Evolutionary conservation across 2,329 filamentous ascomycete genomes (phyloP).

Genomic region (Paraphoma sp.): DNA sequence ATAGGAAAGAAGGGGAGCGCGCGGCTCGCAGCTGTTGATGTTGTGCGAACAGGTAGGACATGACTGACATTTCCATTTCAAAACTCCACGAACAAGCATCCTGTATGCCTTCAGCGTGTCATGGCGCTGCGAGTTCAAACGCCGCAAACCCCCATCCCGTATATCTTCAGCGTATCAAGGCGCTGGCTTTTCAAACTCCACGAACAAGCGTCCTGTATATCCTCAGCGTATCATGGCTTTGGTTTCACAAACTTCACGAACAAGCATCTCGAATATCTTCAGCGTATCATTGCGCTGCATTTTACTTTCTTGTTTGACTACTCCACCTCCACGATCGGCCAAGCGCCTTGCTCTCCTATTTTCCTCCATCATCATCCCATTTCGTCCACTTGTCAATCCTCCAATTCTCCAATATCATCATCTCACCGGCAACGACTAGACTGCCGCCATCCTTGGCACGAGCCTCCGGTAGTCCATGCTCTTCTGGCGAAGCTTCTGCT

Average conservation of each 20-base stretch:
- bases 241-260: background rate
- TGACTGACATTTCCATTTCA: background rate
- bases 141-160: background rate
- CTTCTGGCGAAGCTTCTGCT: conserved; percentile 44
- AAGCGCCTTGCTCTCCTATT: background rate
- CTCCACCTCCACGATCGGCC: background rate
- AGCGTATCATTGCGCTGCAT: background rate
- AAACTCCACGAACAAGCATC: background rate
- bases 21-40: no score
- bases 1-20: background rate
- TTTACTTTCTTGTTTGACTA: background rate
- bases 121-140: background rate
- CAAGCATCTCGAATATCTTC: background rate
- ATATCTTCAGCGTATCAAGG: background rate
- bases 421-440: no score
- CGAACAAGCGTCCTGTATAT: background rate
- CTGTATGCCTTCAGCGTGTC: background rate
- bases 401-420: no score
- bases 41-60: background rate
- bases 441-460: background rate
- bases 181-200: background rate
- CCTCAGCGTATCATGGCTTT: background rate
- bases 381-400: background rate
- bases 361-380: background rate
- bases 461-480: conserved; percentile 31